Conservation (phyloP, 805 yeast species). For the Wickerhamiella allomyrinae region DNA sequence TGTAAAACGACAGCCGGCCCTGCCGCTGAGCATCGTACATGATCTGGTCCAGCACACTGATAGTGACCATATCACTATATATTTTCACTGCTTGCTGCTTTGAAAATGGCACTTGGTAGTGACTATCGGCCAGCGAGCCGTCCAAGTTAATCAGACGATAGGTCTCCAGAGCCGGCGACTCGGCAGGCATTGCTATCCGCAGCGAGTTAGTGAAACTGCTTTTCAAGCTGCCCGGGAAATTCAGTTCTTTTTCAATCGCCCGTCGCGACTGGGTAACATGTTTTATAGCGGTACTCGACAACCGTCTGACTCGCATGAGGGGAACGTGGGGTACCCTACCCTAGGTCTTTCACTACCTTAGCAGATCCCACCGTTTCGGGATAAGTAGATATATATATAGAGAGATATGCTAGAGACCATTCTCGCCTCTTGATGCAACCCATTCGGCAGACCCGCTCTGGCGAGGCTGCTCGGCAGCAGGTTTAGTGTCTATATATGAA, state of each 20-base stretch:
- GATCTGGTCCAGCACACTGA: constrained; percentile 22
- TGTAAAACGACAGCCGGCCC: constrained; percentile 24
- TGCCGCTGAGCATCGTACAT: constrained; percentile 27
- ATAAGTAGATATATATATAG: no score
- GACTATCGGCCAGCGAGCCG: constrained; percentile 19
- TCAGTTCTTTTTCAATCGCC: neutral
- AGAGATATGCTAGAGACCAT: constrained; percentile 29
- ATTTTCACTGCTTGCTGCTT: constrained; percentile 18
- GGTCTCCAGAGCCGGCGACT: constrained; percentile 12
- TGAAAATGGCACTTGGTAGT: constrained; percentile 15
- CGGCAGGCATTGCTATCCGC: neutral
- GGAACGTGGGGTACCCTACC: neutral
- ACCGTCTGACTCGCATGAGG: neutral
- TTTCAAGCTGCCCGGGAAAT: neutral
- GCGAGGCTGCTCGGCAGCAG: constrained; percentile 32
- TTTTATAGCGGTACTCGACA: neutral
- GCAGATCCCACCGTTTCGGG: neutral
- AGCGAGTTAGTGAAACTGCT: neutral
- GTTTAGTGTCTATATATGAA: constrained; percentile 7
- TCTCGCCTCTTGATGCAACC: constrained; percentile 71
- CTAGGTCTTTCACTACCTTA: neutral
- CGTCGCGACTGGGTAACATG: neutral
- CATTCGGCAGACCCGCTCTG: constrained; percentile 67
- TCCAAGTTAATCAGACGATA: constrained; percentile 21
- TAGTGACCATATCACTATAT: constrained; percentile 23